Conservation (phyloP, 371 early-diverging fungal species). For the Blakeslea trispora region DNA sequence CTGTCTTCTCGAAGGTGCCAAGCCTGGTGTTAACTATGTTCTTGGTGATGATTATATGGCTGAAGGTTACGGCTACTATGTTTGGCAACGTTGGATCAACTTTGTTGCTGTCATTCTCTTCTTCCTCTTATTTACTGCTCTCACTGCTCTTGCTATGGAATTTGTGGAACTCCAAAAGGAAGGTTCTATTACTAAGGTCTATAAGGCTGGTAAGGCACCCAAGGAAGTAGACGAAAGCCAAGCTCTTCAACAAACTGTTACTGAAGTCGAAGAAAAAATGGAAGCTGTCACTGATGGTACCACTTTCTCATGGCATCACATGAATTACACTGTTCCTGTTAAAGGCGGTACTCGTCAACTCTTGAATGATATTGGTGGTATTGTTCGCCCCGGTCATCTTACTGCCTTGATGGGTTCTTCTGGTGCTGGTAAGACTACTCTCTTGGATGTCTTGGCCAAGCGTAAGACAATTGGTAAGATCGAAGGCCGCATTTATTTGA, state of each 20-base stretch:
- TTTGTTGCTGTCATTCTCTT: slow-evolving; percentile 59
- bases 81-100: slow-evolving; percentile 59
- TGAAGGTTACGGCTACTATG: slow-evolving; percentile 36
- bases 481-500: slow-evolving; percentile 73
- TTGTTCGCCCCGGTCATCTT: slow-evolving; percentile 62
- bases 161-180: slow-evolving; percentile 52
- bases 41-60: slow-evolving; percentile 56
- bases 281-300: slow-evolving; percentile 52
- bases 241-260: slow-evolving; percentile 20
- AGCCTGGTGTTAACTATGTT: slow-evolving; percentile 47
- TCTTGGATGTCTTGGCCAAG: slow-evolving; percentile 80
- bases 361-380: slow-evolving; percentile 55
- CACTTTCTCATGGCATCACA: slow-evolving; percentile 60
- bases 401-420: slow-evolving; percentile 86
- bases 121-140: slow-evolving; percentile 54
- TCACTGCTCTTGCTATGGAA: slow-evolving; percentile 59
- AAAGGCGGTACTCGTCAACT: slow-evolving; percentile 58
- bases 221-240: slow-evolving; percentile 27
- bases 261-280: slow-evolving; percentile 31
- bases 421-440: slow-evolving; percentile 90
- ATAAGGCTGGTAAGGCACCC: slow-evolving; percentile 46
- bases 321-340: slow-evolving; percentile 61
- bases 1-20: slow-evolving; percentile 55
- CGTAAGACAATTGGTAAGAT: slow-evolving; percentile 80
- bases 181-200: slow-evolving; percentile 60